These are phyloP conservation scores for Ophiostoma ips DNA, from an alignment of 2,329 filamentous ascomycete species.

Conservation along the genomic window DNA sequence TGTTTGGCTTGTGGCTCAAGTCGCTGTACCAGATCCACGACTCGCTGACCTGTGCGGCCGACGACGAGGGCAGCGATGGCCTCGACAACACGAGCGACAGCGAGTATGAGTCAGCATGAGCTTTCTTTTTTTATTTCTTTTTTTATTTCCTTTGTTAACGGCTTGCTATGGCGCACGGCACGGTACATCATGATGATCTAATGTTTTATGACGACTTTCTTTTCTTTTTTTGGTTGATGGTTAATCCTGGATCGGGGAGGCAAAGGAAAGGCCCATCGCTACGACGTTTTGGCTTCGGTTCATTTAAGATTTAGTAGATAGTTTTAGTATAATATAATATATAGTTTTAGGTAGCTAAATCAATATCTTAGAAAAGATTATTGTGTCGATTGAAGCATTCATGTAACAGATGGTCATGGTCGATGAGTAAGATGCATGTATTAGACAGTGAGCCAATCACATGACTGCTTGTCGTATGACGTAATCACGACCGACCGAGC, in stretches of 20 bases:
- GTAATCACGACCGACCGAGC: neutral
- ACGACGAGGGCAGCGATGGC: conserved; percentile 9
- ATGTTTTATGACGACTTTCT: neutral
- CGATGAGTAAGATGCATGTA: neutral
- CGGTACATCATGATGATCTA: neutral
- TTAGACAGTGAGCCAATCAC: neutral
- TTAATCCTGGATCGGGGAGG: neutral
- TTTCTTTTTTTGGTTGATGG: neutral
- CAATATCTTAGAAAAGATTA: neutral
- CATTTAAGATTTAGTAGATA: neutral
- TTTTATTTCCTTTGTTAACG: neutral
- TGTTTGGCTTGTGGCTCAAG: conserved; percentile 38
- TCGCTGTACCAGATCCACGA: conserved; percentile 35
- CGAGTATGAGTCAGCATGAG: conserved; percentile 19
- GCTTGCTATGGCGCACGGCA: neutral
- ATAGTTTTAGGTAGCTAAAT: neutral
- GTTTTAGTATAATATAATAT: neutral
- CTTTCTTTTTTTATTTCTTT: neutral
- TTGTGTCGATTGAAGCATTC: neutral
- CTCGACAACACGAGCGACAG: conserved; percentile 19
- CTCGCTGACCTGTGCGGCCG: conserved; percentile 18
- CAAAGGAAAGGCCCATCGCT: neutral
- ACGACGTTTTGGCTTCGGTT: too few species aligned
- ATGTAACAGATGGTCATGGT: too few species aligned
- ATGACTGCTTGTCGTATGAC: neutral